Evolutionary conservation across 495 filamentous ascomycete species (phyloP).

Genomic region (Tuber indicum): DNA sequence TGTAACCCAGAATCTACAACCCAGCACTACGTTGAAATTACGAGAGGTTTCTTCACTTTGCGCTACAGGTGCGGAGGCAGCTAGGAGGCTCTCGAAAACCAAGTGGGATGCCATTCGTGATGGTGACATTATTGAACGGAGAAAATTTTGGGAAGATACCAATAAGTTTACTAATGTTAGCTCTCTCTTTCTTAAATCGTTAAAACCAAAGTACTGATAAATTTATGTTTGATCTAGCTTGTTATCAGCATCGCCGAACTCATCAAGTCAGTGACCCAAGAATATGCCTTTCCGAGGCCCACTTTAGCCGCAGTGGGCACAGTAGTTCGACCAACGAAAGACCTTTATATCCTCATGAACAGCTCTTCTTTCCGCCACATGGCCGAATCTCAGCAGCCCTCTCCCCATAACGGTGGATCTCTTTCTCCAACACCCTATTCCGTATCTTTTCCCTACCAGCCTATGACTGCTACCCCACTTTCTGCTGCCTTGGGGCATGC

Average conservation of each 20-base stretch:
- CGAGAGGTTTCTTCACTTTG: conserved; percentile 37
- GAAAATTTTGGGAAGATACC: conserved; percentile 42
- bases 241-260: conserved; percentile 40
- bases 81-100: conserved; percentile 33
- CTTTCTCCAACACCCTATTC: conserved; percentile 20
- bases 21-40: conserved; percentile 34
- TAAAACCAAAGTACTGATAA: conserved; percentile 11
- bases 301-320: conserved; percentile 38
- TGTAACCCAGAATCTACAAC: conserved; percentile 32
- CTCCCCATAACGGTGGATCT: background rate
- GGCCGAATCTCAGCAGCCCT: conserved; percentile 17
- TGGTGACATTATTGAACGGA: conserved; percentile 36
- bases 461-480: conserved; percentile 56
- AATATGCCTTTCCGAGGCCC: conserved; percentile 38
- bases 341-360: conserved; percentile 40
- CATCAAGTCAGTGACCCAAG: conserved; percentile 39
- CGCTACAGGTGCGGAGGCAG: conserved; percentile 33
- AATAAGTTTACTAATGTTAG: conserved; percentile 40
- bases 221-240: conserved; percentile 16
- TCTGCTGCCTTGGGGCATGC: conserved; percentile 83
- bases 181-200: background rate
- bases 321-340: conserved; percentile 39
- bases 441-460: conserved; percentile 26
- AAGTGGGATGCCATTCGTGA: conserved; percentile 41
- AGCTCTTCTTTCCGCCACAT: conserved; percentile 36